A percentile compares a stretch with the other conserved stretches of the same genome.
phyloP scores from a whole-genome alignment of 1,139 yeast species.

The Hyphopichia khmerensis region DNA sequence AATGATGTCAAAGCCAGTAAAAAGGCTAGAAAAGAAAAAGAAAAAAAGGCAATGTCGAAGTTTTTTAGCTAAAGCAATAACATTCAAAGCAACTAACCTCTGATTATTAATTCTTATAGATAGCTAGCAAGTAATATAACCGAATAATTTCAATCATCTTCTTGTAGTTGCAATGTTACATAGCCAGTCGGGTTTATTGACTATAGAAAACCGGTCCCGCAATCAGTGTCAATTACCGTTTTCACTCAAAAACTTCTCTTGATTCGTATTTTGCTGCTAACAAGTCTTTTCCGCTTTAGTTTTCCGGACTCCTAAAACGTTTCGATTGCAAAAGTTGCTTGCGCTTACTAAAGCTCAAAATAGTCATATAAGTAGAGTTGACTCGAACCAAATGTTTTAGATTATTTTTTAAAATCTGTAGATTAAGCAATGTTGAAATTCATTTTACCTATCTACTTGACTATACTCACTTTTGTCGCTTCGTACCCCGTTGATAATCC shows the following conservation, averaged over 20 bases:
- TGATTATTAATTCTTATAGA: background rate
- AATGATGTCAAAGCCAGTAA: constrained; percentile 55
- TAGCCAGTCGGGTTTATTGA: too few species aligned
- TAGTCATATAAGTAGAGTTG: too few species aligned
- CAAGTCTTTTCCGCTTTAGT: background rate
- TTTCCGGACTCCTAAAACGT: too few species aligned
- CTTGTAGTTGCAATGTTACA: too few species aligned
- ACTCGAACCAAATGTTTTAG: too few species aligned
- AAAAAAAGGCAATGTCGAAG: constrained; percentile 82
- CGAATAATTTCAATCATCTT: too few species aligned
- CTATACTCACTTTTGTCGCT: background rate
- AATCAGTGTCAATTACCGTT: background rate
- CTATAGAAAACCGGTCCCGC: background rate
- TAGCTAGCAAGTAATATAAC: background rate
- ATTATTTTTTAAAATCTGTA: too few species aligned
- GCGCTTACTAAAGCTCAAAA: too few species aligned
- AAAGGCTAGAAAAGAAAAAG: constrained; percentile 60
- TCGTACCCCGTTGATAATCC: constrained; percentile 2
- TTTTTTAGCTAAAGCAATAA: constrained; percentile 47
- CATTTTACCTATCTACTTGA: too few species aligned
- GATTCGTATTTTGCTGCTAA: background rate
- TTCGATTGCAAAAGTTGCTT: too few species aligned
- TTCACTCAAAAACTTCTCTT: background rate
- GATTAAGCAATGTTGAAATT: too few species aligned
- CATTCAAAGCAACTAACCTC: background rate